Percentiles rank a stretch among this genome's conserved stretches.
Conservation (phyloP, 2,329 filamentous ascomycete species). For the Ophioceras dolichostomum region DNA sequence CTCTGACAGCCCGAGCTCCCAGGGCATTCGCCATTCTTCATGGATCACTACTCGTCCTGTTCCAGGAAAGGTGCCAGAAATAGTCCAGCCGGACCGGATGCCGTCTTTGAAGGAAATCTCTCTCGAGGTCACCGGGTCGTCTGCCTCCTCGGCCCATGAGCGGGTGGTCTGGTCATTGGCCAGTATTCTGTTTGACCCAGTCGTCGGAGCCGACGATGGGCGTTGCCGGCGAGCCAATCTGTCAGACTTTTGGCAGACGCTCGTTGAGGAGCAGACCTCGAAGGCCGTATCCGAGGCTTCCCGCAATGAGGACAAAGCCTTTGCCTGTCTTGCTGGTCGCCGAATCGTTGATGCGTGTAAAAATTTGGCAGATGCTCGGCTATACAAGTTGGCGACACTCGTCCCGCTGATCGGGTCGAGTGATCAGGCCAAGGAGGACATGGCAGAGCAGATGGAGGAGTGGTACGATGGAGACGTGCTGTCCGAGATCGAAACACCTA, state of each 20-base stretch:
- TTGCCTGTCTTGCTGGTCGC: constrained; percentile 68
- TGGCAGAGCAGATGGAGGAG: constrained; percentile 66
- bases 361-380: constrained; percentile 58
- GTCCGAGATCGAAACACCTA: constrained; percentile 73
- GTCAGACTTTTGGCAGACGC: constrained; percentile 51
- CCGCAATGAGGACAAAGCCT: constrained; percentile 68
- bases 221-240: constrained; percentile 48
- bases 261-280: constrained; percentile 49
- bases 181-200: constrained; percentile 74
- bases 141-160: constrained; percentile 45
- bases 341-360: constrained; percentile 75
- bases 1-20: too few species aligned
- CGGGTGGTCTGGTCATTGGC: constrained; percentile 75
- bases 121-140: constrained; percentile 16
- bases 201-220: constrained; percentile 27
- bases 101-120: constrained; percentile 4
- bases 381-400: constrained; percentile 36
- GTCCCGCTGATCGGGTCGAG: constrained; percentile 65
- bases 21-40: background rate
- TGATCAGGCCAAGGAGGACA: constrained; percentile 56
- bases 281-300: constrained; percentile 44
- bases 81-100: background rate
- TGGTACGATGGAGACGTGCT: constrained; percentile 78
- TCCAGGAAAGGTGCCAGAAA: constrained; percentile 1
- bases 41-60: background rate